Base-by-base conservation (phyloP, 2,329 filamentous ascomycete species). In the Clonostachys sp. region DNA sequence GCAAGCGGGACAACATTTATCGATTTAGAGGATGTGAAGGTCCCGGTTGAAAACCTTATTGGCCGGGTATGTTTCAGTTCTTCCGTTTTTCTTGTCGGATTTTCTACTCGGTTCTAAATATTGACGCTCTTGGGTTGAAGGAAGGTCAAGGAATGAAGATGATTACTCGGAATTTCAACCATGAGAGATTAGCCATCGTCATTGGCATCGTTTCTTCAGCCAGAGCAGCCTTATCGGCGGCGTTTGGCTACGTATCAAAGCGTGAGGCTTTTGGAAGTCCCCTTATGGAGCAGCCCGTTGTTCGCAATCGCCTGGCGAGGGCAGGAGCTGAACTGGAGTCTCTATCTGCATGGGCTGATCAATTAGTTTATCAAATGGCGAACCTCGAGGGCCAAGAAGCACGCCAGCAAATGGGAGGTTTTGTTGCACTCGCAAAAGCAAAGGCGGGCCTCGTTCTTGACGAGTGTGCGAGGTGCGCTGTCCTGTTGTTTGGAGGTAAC, bases 331-430 rank as follows among this genome's bases (percentile, higher is more conserved):
- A 77, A 52, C 74, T 85, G 14, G 81, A 84, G 52, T 75, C 77
- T 0, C 77, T 80, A 42, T 81, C 78, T 61, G 77, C 80, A 0
- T 84, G 80, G 65, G 60, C 84, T 49, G 81, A 85, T 54, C 79
- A 84, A 57, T 63, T 84, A 4, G 78, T 77, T 5, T 79, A 76
- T 0, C 65, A 70, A 14, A 66, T 76, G 12, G 50, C 78, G 6
- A 76, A 79, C 57, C 63, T 70, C 55, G 74, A 72, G 1, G 73
- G 71, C 24, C 62, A 76, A 2, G 76, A 80, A 56, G 72, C 74
- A 1, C 76, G 78, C 58, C 77, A 80, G 24, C 24, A 30, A 5
- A 3, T 30, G 24, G 24, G 24, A 30, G 24, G 24, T 30, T 30
- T 30, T 30, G 24, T 30, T 3, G 24, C 24, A 9, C 24, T 30